Evolutionary conservation across 306 rosid species (phyloP), one percentile per base, ranked within the genome.

Genomic region (Fragaria vesca): DNA sequence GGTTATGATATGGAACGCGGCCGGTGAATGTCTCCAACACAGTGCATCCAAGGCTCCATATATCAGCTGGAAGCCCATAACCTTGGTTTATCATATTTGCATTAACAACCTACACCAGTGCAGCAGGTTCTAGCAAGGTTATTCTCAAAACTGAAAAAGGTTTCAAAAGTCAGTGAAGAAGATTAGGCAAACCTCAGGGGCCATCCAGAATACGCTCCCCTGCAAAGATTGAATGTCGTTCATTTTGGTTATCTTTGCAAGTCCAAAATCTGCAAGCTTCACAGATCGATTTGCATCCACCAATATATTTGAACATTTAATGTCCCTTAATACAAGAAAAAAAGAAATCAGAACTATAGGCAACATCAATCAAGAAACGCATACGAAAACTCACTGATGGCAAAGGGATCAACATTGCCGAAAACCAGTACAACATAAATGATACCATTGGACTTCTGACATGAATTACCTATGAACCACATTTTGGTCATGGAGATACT

Each of bases 41-140:
- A 45, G 97, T 95, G 86, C 97, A 92, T 73, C 98, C 97, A 75
- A 95, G 92, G 85, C 98, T 95, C 98, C 98, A 92, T 61, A 95
- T 87, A 83, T 92, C 98, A 66, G 97, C 97, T 7, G 97, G 90
- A 76, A 92, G 88, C 51, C 97, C 97, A 51, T 92, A 95, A 52
- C 93, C 98, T 78, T 77, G 82, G 76, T 75, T 80, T 77, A 73
- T 92, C 79, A 3, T 24, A 2, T 0, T 7, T 55, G 94, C 67
- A 78, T 86, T 92, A 60, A 91, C 90, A 79, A 92, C 97, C 98
- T 95, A 89, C 16, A n/a, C 62, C 3, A 11, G 11, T 46, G 42
- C 42, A 38, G 50, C 50, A 46, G 50, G 50, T 42, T 6, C 47
- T 3, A 11, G 50, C 50, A 11, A 51, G 57, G 57, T 51, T 51